Evolutionary conservation across 2,329 filamentous ascomycete genomes (phyloP).

Genomic region (Cercospora brassicicola): DNA sequence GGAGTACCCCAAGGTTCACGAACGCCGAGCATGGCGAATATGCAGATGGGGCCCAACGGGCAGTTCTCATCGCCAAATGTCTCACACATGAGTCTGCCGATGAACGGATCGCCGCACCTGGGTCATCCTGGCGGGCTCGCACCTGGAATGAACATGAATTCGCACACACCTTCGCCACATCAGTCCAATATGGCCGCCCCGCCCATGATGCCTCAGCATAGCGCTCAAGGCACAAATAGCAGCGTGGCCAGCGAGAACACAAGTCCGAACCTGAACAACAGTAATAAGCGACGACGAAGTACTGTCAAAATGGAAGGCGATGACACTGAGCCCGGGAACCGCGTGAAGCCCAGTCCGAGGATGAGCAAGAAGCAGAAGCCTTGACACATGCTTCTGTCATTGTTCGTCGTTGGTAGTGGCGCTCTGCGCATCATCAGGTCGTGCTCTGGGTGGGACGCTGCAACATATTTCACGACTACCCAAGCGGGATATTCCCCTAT

Average conservation of each 20-base stretch:
- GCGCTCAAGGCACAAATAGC: constrained; percentile 58
- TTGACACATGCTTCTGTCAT: constrained; percentile 10
- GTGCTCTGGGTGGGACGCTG: background rate
- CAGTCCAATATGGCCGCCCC: constrained; percentile 48
- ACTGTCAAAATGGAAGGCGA: constrained; percentile 61
- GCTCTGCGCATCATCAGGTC: background rate
- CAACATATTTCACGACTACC: constrained; percentile 3
- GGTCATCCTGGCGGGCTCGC: constrained; percentile 38
- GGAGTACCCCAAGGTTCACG: constrained; percentile 32
- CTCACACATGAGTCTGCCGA: constrained; percentile 55
- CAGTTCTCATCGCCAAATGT: constrained; percentile 60
- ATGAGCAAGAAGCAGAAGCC: constrained; percentile 43
- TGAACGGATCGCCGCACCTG: constrained; percentile 53
- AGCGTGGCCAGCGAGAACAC: constrained; percentile 60
- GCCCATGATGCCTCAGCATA: constrained; percentile 59
- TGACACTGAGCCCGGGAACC: constrained; percentile 45
- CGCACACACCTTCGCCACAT: constrained; percentile 50
- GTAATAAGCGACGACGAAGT: constrained; percentile 61
- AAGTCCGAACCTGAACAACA: constrained; percentile 59
- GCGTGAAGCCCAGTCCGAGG: constrained; percentile 55
- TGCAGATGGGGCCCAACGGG: constrained; percentile 36
- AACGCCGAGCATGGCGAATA: constrained; percentile 39
- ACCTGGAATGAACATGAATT: constrained; percentile 29
- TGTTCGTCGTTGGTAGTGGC: background rate
- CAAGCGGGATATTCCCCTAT: constrained; percentile 1